A percentile compares a stretch with the other conserved stretches of the same genome.
Conservation (phyloP, 305 asterid genomes). For the Fraxinus sp. region DNA sequence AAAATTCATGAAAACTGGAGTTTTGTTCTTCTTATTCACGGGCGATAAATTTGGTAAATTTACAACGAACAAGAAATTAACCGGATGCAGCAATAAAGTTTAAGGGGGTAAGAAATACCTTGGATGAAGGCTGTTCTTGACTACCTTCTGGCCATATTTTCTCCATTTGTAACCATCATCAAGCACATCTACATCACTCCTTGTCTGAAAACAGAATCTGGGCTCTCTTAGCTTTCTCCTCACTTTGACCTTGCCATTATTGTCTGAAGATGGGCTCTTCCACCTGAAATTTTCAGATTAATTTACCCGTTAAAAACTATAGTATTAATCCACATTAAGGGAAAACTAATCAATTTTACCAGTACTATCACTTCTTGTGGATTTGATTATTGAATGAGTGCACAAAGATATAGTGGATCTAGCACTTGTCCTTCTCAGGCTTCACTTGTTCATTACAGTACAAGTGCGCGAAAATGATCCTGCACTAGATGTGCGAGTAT, state of each 20-base stretch:
- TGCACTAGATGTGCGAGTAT: conserved; percentile 21
- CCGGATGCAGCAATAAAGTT: neutral
- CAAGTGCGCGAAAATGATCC: conserved; percentile 12
- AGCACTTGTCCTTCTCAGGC: conserved; percentile 41
- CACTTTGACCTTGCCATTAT: conserved; percentile 66
- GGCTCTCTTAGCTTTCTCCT: conserved; percentile 92
- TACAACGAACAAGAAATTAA: neutral
- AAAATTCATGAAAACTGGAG: neutral
- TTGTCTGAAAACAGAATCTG: conserved; percentile 93
- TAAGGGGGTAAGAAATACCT: conserved; percentile 42
- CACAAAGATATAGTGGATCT: conserved; percentile 40
- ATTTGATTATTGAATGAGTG: conserved; percentile 7
- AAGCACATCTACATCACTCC: conserved; percentile 94
- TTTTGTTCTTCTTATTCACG: neutral
- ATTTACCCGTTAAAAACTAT: neutral
- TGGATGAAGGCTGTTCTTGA: conserved; percentile 95
- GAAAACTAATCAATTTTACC: conserved; percentile 5
- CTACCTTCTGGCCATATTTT: conserved; percentile 93
- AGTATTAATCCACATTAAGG: neutral
- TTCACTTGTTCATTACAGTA: conserved; percentile 35
- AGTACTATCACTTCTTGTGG: neutral
- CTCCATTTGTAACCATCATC: conserved; percentile 99
- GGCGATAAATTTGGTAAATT: neutral
- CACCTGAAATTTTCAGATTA: conserved; percentile 44
- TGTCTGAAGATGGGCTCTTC: conserved; percentile 65